These are phyloP conservation scores for Rhizomucor pusillus DNA, from an alignment of 371 early-diverging fungal genomes.

Conservation along the genomic window DNA sequence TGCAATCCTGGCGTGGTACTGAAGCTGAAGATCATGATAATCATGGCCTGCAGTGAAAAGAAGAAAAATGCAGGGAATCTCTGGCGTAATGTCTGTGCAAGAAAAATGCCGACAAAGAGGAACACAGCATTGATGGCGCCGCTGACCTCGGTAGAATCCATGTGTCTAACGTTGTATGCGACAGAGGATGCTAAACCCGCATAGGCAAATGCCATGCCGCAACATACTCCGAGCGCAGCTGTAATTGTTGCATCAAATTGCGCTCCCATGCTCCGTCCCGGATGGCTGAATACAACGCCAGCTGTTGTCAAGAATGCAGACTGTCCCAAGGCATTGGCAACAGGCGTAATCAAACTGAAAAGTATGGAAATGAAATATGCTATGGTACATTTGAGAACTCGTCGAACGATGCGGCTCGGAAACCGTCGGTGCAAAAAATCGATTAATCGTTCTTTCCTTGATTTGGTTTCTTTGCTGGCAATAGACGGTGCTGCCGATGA, in stretches of 20 bases:
- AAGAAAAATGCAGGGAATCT: constrained; percentile 23
- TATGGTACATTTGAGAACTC: constrained; percentile 51
- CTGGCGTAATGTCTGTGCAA: constrained; percentile 22
- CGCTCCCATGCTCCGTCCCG: constrained; percentile 47
- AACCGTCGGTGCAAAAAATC: constrained; percentile 34
- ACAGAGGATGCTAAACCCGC: constrained; percentile 27
- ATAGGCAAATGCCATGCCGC: constrained; percentile 28
- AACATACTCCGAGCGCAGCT: constrained; percentile 30
- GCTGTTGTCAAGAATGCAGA: constrained; percentile 41
- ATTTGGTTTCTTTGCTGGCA: constrained; percentile 6
- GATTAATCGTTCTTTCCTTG: constrained; percentile 10
- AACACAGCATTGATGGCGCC: constrained; percentile 14
- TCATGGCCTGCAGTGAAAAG: constrained; percentile 32
- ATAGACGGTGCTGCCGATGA: constrained; percentile 5
- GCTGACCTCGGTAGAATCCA: constrained; percentile 7
- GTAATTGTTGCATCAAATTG: constrained; percentile 43
- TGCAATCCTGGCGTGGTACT: constrained; percentile 14
- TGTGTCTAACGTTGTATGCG: constrained; percentile 27
- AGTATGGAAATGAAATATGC: constrained; percentile 46
- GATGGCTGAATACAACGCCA: constrained; percentile 40
- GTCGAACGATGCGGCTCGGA: constrained; percentile 49
- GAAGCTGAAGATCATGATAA: constrained; percentile 21
- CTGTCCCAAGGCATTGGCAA: constrained; percentile 34
- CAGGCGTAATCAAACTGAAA: constrained; percentile 38
- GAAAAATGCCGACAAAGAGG: constrained; percentile 20